Base-by-base conservation (phyloP, 768 basidiomycete species). In the Lactarius tabidus region DNA sequence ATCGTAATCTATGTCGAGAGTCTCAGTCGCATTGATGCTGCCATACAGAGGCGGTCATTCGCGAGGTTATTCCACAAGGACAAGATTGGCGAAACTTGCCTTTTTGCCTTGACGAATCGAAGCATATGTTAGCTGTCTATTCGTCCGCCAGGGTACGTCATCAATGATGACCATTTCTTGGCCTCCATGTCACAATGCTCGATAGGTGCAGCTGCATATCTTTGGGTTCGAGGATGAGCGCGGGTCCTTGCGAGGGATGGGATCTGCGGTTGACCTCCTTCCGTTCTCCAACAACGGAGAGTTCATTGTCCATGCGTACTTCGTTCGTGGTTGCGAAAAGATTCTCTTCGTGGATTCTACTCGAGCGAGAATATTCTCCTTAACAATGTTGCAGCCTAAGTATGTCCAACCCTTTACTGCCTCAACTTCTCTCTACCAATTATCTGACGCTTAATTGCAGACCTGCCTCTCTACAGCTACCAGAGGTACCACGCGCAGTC, bases 61-160 rank as follows among this genome's bases (percentile, higher is more conserved):
- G 60, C 39, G 12, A 45, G 64, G 59, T 38, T 28, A 0, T 70
- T 85, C 23, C 75, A 78, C 59, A 76, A 75, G 9, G 78, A n/a
- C n/a, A n/a, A n/a, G n/a, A n/a, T n/a, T n/a, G n/a, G n/a, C n/a
- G n/a, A n/a, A n/a, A n/a, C n/a, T n/a, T n/a, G n/a, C n/a, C n/a
- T n/a, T n/a, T n/a, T n/a, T n/a, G n/a, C n/a, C n/a, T n/a, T n/a
- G n/a, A 81, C 63, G 84, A 86, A 67, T 71, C 74, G 17, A 82
- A 79, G 67, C 78, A 80, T 1, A 78, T 81, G 74, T 68, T 86
- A 18, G 78, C 79, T 0, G 61, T 85, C 0, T 80, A 82, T 61
- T 75, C 78, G 6, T 71, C 76, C 0, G 74, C 74, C 8, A 84
- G 79, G 74, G 83, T 79, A 20, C 1, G 66, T 58, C 29, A 10